Base-by-base conservation (phyloP, 108 stramenopile genomes). In the Chaetoceros tenuissimus region DNA sequence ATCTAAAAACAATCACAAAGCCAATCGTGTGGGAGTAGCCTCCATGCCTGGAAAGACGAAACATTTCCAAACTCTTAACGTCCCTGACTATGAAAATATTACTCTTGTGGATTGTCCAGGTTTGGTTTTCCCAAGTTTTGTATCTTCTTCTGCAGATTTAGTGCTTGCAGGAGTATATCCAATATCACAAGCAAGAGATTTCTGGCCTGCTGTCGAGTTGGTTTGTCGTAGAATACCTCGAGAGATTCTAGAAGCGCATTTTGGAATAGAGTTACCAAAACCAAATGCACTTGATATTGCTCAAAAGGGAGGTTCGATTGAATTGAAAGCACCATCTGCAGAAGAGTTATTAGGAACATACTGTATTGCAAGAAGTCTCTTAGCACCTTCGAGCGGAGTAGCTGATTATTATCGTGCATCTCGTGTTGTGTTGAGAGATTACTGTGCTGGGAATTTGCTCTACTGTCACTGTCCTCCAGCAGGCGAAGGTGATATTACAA, bases 101-200 rank as follows among this genome's bases (percentile, higher is more conserved):
- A 80, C 95, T 77, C 85, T 98, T 13, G 97, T 97, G 69, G 99
- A 98, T 84, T 98, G 99, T 74, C 99, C 99, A 19, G 99, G 99
- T 54, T 77, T 99, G 13, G 99, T 99, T 2, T 99, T 99, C 67
- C 99, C 99, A 13, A 92, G 94, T 24, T 97, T 99, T 71, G 97
- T 99, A n/a, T 84, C 67, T 34, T 87, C 82, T 48, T 85, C 92
- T 3, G 97, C 93, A 8, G 97, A 98, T 69, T 73, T 98, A 79
- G 91, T 98, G 57, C 86, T 87, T 13, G 92, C 92, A 19, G 99
- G 99, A 25, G 93, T 98, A 22, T 87, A 96, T 68, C 99, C 97
- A 28, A 94, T 98, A 68, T 90, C 96, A 23, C 95, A 97, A 69
- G 96, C 98, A 93, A 69, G 99, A 26, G 96, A 99, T 66, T 80